phyloP scores from a whole-genome alignment of 176 grass and related monocot species.

The Metroxylon sagu region DNA sequence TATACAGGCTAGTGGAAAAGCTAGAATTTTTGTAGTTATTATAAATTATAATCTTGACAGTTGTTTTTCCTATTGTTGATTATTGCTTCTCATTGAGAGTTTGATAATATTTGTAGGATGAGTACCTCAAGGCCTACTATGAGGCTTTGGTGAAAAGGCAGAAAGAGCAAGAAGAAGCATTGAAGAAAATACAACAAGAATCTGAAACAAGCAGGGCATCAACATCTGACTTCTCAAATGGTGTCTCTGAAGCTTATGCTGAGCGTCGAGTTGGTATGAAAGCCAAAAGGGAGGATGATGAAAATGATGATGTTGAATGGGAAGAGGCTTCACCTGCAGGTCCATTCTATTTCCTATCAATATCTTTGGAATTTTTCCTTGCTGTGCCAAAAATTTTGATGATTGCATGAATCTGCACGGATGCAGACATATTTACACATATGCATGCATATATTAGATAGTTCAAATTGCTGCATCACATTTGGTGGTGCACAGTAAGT shows the following conservation, averaged over 20 bases:
- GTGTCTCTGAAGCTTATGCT: slow-evolving; percentile 26
- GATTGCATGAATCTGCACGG: slow-evolving; percentile 3
- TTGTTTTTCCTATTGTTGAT: not conserved
- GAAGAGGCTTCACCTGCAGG: slow-evolving; percentile 54
- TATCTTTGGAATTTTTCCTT: too few relatives aligned
- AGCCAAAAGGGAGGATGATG: slow-evolving; percentile 56
- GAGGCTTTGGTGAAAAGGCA: slow-evolving; percentile 55
- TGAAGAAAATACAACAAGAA: slow-evolving; percentile 35
- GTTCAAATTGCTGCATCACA: too few relatives aligned
- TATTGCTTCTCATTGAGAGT: slow-evolving; percentile 1
- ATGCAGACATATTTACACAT: too few relatives aligned
- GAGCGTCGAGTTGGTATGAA: slow-evolving; percentile 73
- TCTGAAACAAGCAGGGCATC: slow-evolving; percentile 10
- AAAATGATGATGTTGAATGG: slow-evolving; percentile 66
- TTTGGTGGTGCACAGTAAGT: too few relatives aligned
- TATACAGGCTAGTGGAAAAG: slow-evolving; percentile 41
- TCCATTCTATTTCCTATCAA: not conserved
- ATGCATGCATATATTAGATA: too few relatives aligned
- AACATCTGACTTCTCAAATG: slow-evolving; percentile 17
- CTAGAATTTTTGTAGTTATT: not conserved
- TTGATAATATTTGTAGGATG: slow-evolving; percentile 46
- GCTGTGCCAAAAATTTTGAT: not conserved
- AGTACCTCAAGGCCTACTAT: slow-evolving; percentile 85
- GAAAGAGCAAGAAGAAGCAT: slow-evolving; percentile 40
- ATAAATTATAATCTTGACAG: not conserved